Conservation (phyloP, 768 basidiomycete genomes). For the Terana coerulea region DNA sequence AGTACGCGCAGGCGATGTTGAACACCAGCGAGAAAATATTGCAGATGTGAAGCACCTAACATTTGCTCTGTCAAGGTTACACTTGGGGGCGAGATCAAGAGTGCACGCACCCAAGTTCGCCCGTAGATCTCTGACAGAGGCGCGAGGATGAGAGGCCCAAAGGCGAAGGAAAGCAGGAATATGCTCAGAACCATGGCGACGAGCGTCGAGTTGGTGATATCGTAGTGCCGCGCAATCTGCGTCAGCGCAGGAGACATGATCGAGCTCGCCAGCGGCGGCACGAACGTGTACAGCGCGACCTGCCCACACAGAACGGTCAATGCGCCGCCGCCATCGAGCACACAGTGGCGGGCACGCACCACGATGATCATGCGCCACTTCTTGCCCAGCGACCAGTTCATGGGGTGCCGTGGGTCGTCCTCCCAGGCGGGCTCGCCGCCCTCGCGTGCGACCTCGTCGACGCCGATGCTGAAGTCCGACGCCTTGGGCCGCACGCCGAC, state of each 20-base stretch:
- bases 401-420: slow-evolving; percentile 54
- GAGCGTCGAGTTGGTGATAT: slow-evolving; percentile 48
- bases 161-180: slow-evolving; percentile 60
- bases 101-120: slow-evolving; percentile 58
- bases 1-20: slow-evolving; percentile 65
- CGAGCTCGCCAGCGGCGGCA: slow-evolving; percentile 45
- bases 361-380: slow-evolving; percentile 59
- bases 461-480: too few species aligned
- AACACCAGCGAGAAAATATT: slow-evolving; percentile 62
- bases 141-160: slow-evolving; percentile 63
- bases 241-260: slow-evolving; percentile 74
- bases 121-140: slow-evolving; percentile 75
- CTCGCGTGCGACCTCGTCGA: slow-evolving; percentile 29
- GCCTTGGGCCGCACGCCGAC: too few species aligned
- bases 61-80: not conserved
- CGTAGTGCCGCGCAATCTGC: slow-evolving; percentile 46
- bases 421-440: slow-evolving; percentile 56
- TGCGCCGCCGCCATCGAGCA: not conserved
- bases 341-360: slow-evolving; percentile 35
- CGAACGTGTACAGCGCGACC: slow-evolving; percentile 62
- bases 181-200: slow-evolving; percentile 57
- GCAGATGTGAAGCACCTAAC: slow-evolving; percentile 58
- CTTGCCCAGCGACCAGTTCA: slow-evolving; percentile 56
- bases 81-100: not conserved
- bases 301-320: slow-evolving; percentile 31